Conservation (phyloP, 352 stramenopile genomes). For the Globisporangium yorkense region DNA sequence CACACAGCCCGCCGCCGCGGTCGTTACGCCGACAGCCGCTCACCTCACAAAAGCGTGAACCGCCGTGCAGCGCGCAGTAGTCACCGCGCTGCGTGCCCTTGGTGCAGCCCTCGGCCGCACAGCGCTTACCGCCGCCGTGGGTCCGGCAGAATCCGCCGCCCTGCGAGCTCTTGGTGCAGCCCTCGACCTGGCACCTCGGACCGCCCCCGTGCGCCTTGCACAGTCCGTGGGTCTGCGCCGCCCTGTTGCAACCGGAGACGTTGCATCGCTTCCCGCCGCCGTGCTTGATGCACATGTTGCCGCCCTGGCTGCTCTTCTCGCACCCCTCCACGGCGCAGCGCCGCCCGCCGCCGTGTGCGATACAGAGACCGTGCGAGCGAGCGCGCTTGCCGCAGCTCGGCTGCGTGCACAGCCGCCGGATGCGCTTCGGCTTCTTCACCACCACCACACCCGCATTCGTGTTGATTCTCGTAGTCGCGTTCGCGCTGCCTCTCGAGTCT, state of each 20-base stretch:
- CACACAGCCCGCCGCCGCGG: no score
- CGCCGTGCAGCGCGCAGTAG: no score
- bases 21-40: no score
- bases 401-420: conserved; percentile 16
- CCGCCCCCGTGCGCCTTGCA: no score
- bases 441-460: not conserved
- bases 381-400: conserved; percentile 21
- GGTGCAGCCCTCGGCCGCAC: conserved; percentile 2
- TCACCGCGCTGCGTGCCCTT: no score
- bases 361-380: conserved; percentile 24
- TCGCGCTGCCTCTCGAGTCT: not conserved
- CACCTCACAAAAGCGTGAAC: no score
- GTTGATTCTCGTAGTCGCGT: not conserved
- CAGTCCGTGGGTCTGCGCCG: no score
- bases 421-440: conserved; percentile 10
- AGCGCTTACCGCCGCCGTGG: conserved; percentile 78
- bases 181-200: conserved; percentile 8
- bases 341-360: not conserved
- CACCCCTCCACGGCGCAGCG: conserved; percentile 10
- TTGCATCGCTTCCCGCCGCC: no score
- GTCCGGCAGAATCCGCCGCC: conserved; percentile 69
- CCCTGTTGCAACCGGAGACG: no score
- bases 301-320: no score
- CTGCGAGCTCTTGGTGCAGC: conserved; percentile 71
- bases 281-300: no score